Conservation (phyloP, 805 yeast genomes). For the Nakazawaea ishiwadae region DNA sequence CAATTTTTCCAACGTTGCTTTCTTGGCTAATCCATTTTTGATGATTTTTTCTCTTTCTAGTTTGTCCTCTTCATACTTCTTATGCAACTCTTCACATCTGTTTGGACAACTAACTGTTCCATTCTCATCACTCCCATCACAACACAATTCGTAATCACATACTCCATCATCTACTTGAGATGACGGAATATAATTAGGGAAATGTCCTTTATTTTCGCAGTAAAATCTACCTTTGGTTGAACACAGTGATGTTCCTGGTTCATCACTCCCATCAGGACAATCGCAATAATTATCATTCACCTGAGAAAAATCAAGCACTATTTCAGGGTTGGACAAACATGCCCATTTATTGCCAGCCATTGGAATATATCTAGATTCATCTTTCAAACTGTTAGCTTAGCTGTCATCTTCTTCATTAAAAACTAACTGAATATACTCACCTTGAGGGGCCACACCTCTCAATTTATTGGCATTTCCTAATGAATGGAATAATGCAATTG, state of each 20-base stretch:
- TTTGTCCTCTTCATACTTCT: conserved; percentile 27
- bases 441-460: conserved; percentile 19
- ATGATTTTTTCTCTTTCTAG: conserved; percentile 18
- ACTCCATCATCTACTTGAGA: conserved; percentile 81
- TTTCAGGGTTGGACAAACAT: conserved; percentile 66
- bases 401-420: too few species aligned
- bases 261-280: conserved; percentile 97
- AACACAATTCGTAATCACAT: conserved; percentile 85
- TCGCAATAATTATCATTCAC: conserved; percentile 91
- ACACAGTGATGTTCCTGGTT: conserved; percentile 93
- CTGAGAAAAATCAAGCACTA: conserved; percentile 52
- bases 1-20: conserved; percentile 24
- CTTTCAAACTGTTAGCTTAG: conserved; percentile 13
- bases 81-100: conserved; percentile 47
- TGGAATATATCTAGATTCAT: conserved; percentile 45
- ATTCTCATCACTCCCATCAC: conserved; percentile 90
- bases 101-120: conserved; percentile 46
- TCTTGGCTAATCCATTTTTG: conserved; percentile 30
- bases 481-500: neutral
- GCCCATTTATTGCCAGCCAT: conserved; percentile 53
- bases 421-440: conserved; percentile 11
- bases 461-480: neutral
- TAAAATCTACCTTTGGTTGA: conserved; percentile 47
- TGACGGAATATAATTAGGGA: conserved; percentile 57
- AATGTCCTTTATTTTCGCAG: conserved; percentile 73